Percentiles rank a stretch among this genome's conserved stretches.
Conservation (phyloP, 164 flowering plant genomes). For the Umbellularia californica region DNA sequence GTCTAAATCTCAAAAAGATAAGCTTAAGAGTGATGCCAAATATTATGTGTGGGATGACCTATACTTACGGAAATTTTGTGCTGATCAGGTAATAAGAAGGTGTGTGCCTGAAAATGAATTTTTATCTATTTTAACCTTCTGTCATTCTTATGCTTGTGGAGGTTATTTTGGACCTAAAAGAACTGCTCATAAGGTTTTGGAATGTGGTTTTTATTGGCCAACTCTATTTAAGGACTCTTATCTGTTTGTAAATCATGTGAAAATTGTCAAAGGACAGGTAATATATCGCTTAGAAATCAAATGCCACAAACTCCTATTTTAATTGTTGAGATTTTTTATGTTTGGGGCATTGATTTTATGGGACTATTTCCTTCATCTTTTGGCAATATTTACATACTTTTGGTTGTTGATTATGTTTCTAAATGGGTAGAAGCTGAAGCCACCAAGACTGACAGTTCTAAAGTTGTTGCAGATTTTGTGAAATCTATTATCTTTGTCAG, state of each 20-base stretch:
- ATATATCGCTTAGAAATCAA: not conserved
- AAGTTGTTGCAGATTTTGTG: not conserved
- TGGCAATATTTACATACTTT: not conserved
- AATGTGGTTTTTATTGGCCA: no score
- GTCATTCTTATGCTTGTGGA: not conserved
- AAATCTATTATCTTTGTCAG: not conserved
- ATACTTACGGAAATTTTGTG: no score
- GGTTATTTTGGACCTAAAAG: no score
- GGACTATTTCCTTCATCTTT: not conserved
- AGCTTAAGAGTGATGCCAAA: slow-evolving; percentile 4
- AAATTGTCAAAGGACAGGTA: not conserved
- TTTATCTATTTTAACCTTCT: not conserved
- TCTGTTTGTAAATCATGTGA: not conserved
- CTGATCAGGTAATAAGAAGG: no score
- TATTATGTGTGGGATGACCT: not conserved
- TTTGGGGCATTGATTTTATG: not conserved
- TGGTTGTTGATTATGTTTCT: slow-evolving; percentile 4
- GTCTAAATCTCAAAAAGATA: not conserved
- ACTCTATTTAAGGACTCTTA: no score
- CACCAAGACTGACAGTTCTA: not conserved
- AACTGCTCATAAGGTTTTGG: no score
- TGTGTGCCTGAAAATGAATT: no score
- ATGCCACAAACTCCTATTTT: not conserved
- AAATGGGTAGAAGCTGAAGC: not conserved
- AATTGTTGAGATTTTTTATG: not conserved